Conservation (phyloP, 768 basidiomycete species). For the Boletus vermiculosoides region DNA sequence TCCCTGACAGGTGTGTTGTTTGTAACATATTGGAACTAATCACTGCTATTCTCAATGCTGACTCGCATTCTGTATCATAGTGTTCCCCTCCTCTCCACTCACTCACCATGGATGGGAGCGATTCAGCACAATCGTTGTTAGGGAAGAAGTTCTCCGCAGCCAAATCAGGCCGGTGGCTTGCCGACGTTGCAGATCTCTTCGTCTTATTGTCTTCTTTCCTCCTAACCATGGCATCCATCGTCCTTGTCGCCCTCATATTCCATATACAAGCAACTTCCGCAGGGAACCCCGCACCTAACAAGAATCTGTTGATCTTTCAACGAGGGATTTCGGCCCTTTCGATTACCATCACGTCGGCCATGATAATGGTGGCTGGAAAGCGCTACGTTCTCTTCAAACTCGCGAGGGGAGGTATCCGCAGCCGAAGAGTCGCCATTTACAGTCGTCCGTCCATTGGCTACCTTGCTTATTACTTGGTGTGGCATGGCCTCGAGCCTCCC, state of each 20-base stretch:
- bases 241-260: background rate
- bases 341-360: background rate
- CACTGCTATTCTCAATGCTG: background rate
- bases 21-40: background rate
- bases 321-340: background rate
- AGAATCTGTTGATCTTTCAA: background rate
- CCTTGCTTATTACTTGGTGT: background rate
- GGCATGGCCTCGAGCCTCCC: background rate
- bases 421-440: constrained; percentile 5
- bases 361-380: constrained; percentile 1
- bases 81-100: background rate
- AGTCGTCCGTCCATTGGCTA: background rate
- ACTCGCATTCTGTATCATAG: background rate
- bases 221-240: background rate
- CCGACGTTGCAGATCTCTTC: background rate
- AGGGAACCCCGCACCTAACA: background rate
- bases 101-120: background rate
- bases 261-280: background rate
- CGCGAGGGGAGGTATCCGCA: background rate
- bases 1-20: background rate
- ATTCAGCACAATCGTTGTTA: background rate
- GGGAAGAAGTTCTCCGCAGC: background rate
- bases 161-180: background rate
- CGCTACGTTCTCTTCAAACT: constrained; percentile 4
- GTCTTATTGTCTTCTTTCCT: background rate